Base-by-base conservation (phyloP, 2,329 filamentous ascomycete genomes). In the Didymellaceae sp. region DNA sequence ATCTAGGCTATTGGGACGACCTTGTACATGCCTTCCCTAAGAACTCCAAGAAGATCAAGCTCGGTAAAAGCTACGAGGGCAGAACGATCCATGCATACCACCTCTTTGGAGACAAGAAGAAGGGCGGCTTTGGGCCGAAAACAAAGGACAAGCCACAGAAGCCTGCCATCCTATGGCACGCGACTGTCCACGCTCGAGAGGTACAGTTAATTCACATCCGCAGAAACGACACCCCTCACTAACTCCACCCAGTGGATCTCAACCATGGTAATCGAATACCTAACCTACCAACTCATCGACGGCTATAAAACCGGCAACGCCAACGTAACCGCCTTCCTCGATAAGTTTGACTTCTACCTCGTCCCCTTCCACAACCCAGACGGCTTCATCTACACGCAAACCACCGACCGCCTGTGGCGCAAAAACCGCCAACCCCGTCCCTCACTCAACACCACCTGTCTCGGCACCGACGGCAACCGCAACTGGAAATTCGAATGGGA, bases 401-500 rank as follows among this genome's bases (percentile, higher is more conserved):
- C 67, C 3, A 70, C 49, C 30, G 59, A 72, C 14, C 66, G 70
- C 4, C 59, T 72, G 11, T 72, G 70, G 70, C 65, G 70, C 17
- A 72, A 72, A 45, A 72, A 72, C 41, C 62, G 70, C 7, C 67
- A 70, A 45, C 61, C 66, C 6, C 62, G 59, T 6, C 63, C 66
- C 4, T 73, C 39, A 10, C 28, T 45, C 13, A 66, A 67, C 42
- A 58, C 54, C 4, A 63, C 61, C 14, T 72, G 68, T 45, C 28
- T 62, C 31, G 70, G 69, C 10, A 65, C 66, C 5, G 70, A 72
- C 41, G 68, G 69, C 20, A 72, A 72, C 52, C 65, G 70, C 34
- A 72, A 72, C 49, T 72, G 70, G 69, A 62, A 59, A 13, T 68
- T 58, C 10, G 61, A 63, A 28, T 72, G 70, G 68, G 54, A 63